phyloP scores from a whole-genome alignment of 2,329 filamentous ascomycete species.

The Pestalotiopsis sp. region DNA sequence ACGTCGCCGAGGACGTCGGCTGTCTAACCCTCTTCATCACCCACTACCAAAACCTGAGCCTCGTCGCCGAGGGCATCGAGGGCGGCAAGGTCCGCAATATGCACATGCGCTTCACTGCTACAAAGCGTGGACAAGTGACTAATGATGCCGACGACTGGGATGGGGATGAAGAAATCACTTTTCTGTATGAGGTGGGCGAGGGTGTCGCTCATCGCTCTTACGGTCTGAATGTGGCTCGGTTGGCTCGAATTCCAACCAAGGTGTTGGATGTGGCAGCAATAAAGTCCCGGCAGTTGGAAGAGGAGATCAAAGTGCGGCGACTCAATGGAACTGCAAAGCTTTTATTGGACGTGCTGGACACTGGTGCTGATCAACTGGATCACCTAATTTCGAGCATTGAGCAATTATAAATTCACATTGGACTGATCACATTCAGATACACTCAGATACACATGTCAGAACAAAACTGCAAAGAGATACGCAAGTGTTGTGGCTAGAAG shows the following conservation, averaged over 20 bases:
- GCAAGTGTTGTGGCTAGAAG: neutral
- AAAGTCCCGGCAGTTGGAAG: conserved; percentile 82
- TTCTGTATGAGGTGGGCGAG: conserved; percentile 89
- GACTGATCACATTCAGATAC: neutral
- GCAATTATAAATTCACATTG: conserved; percentile 49
- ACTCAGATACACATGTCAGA: neutral
- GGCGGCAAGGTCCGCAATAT: conserved; percentile 75
- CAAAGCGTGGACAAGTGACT: neutral
- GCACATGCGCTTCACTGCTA: conserved; percentile 83
- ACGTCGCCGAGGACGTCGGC: conserved; percentile 74
- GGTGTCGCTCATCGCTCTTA: conserved; percentile 94
- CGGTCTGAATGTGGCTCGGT: conserved; percentile 86
- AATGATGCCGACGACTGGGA: conserved; percentile 24
- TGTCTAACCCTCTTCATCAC: conserved; percentile 95
- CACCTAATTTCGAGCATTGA: conserved; percentile 60
- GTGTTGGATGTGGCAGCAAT: conserved; percentile 79
- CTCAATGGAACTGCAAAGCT: conserved; percentile 53
- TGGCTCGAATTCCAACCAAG: conserved; percentile 78
- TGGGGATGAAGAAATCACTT: conserved; percentile 81
- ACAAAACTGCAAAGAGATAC: neutral
- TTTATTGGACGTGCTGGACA: conserved; percentile 44
- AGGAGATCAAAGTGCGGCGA: conserved; percentile 66
- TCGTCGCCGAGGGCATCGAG: conserved; percentile 69
- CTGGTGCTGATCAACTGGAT: conserved; percentile 48
- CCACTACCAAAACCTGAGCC: conserved; percentile 86